A percentile compares a stretch with the other conserved stretches of the same genome.
These are phyloP conservation scores for Teratosphaeriaceae sp. DNA, from an alignment of 2,329 filamentous ascomycete species.

Conservation along the genomic window DNA sequence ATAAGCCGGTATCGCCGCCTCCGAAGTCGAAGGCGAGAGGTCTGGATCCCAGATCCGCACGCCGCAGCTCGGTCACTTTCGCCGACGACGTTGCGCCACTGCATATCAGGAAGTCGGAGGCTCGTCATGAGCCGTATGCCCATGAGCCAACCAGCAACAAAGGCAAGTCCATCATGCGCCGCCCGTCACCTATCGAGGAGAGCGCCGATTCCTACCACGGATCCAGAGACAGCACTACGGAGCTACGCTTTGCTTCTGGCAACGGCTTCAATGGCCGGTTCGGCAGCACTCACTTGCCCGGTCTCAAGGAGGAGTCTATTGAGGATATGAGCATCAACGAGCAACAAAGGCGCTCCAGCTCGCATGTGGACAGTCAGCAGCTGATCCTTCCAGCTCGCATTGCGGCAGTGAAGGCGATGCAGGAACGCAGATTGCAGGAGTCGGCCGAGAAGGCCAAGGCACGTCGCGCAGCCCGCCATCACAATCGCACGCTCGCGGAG, in stretches of 20 bases:
- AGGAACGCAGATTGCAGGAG: constrained; percentile 27
- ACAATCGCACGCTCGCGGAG: constrained; percentile 29
- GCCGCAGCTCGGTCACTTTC: constrained; percentile 25
- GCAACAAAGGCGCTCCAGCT: constrained; percentile 14
- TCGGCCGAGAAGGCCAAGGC: constrained; percentile 24
- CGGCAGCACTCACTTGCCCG: constrained; percentile 33
- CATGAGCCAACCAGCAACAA: constrained; percentile 16
- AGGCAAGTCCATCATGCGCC: constrained; percentile 22
- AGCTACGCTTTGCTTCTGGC: constrained; percentile 18
- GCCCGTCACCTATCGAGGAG: constrained; percentile 21
- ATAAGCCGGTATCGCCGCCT: constrained; percentile 18
- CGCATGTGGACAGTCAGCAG: constrained; percentile 13
- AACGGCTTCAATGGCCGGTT: constrained; percentile 21
- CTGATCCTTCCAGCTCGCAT: constrained; percentile 28
- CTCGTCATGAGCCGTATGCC: constrained; percentile 12
- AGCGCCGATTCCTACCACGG: constrained; percentile 13
- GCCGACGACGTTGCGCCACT: constrained; percentile 30
- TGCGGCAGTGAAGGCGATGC: constrained; percentile 30
- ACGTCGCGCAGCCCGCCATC: constrained; percentile 23
- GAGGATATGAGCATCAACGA: constrained; percentile 38
- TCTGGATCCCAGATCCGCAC: constrained; percentile 11
- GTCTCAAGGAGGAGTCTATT: constrained; percentile 43
- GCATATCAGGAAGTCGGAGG: constrained; percentile 25
- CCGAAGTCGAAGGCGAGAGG: constrained; percentile 12
- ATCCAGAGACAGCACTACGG: constrained; percentile 20